A percentile compares a stretch with the other conserved stretches of the same genome.
phyloP scores from a whole-genome alignment of 495 filamentous ascomycete species.

The Xylaria cubensis region DNA sequence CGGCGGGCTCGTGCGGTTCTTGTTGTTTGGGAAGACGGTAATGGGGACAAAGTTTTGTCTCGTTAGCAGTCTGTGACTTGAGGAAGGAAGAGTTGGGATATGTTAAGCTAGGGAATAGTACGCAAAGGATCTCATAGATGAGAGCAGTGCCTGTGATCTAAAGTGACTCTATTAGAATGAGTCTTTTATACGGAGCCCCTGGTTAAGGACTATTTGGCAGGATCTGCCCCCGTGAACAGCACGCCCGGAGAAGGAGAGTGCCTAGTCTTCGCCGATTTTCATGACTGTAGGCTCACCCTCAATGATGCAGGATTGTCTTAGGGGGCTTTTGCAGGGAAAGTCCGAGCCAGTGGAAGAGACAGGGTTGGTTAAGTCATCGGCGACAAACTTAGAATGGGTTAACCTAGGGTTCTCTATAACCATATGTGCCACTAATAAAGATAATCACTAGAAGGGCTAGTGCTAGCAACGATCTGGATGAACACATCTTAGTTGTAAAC shows the following conservation, averaged over 20 bases:
- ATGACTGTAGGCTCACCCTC: conserved; percentile 49
- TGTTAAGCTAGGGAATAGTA: background rate
- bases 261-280: conserved; percentile 60
- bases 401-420: conserved; percentile 34
- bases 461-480: background rate
- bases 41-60: conserved; percentile 27
- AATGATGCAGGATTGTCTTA: conserved; percentile 41
- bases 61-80: background rate
- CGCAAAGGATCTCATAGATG: too few relatives aligned
- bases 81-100: background rate
- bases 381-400: conserved; percentile 26
- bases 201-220: conserved; percentile 80
- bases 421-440: conserved; percentile 29
- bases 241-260: conserved; percentile 58
- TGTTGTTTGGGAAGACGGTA: conserved; percentile 29
- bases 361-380: conserved; percentile 34
- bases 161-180: conserved; percentile 47
- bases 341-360: conserved; percentile 57
- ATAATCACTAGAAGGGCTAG: conserved; percentile 2
- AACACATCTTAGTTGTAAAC: conserved; percentile 24
- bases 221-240: conserved; percentile 88
- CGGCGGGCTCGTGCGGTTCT: conserved; percentile 51
- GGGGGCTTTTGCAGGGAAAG: conserved; percentile 78
- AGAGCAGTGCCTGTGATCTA: background rate
- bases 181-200: conserved; percentile 59